Evolutionary conservation across 1,284 basidiomycete species (phyloP), one percentile per base, ranked within the genome.

Genomic region (Leccinum fallax): DNA sequence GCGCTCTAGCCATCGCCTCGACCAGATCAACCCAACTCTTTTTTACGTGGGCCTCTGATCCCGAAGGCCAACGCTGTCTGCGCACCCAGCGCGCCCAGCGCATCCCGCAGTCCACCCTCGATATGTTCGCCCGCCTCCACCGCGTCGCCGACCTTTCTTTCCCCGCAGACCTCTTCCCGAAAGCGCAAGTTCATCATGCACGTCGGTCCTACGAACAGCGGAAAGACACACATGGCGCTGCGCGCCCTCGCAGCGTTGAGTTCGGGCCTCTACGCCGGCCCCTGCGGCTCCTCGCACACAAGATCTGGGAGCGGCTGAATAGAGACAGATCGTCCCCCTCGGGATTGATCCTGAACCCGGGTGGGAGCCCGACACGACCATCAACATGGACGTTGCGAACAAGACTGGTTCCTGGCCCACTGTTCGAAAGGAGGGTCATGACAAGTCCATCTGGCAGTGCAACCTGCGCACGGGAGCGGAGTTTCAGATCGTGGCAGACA

Each of bases 171-270:
- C 61, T 65, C 16, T 81, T 74, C 61, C 69, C 73, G 0, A 40
- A 60, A 24, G 74, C 81, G 2, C 80, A 90, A 90, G 69, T 81
- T 98, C 66, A 92, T 97, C 75, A 89, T 99, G 79, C 97, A 99
- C 73, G 94, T 99, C 61, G 97, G 97, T 0, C 97, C 97, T 0
- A 99, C 97, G 36, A 99, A 99, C 78, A 95, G 93, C 62, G 97
- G 97, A 48, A 99, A 99, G 79, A 99, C 96, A 0, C 90, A 98
- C 74, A 90, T 92, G 69, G 97, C 96, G 0, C 81, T 99, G 11
- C 88, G 94, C 53, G 93, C 95, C 0, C 83, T 99, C 2, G 92
- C 94, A 1, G 85, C 86, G 1, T 88, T 95, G 0, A 71, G 77
- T 1, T 81, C 80, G 0, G 97, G 96, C 2, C 82, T 93, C 1